phyloP scores from a whole-genome alignment of 768 basidiomycete species.

The Russula sp. region DNA sequence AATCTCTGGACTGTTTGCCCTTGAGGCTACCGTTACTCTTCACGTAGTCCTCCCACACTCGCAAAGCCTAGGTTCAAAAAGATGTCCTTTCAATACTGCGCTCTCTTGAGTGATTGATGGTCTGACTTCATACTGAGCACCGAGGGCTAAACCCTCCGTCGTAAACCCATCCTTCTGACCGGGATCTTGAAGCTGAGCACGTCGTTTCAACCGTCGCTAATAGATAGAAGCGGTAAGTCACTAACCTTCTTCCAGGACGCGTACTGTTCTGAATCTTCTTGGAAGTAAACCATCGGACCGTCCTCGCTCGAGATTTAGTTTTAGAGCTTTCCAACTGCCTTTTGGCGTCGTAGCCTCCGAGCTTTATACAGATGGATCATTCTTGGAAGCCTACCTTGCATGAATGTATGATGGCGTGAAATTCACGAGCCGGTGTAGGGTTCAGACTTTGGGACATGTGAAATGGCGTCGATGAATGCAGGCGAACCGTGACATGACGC shows the following conservation, averaged over 20 bases:
- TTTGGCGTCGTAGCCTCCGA: neutral
- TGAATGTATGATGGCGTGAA: neutral
- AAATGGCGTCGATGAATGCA: neutral
- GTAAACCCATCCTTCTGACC: conserved; percentile 1
- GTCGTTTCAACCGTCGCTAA: neutral
- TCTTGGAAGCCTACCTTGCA: neutral
- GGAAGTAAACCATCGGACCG: conserved; percentile 8
- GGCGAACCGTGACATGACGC: too few relatives aligned
- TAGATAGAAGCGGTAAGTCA: too few relatives aligned
- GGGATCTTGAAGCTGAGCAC: conserved; percentile 1
- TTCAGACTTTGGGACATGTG: neutral
- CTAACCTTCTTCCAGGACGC: conserved; percentile 10
- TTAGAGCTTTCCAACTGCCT: neutral
- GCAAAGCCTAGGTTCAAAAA: neutral
- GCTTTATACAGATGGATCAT: neutral
- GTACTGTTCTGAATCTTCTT: conserved; percentile 10
- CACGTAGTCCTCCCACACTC: conserved; percentile 5
- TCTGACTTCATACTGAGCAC: conserved; percentile 14
- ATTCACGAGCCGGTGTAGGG: neutral
- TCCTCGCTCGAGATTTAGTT: neutral
- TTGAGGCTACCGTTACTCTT: neutral
- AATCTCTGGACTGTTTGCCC: neutral
- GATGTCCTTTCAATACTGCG: neutral
- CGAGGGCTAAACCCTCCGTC: conserved; percentile 1
- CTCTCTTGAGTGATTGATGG: neutral